These are phyloP conservation scores for Chaetomiaceae sp. DNA, from an alignment of 2,329 filamentous ascomycete genomes.

Conservation along the genomic window DNA sequence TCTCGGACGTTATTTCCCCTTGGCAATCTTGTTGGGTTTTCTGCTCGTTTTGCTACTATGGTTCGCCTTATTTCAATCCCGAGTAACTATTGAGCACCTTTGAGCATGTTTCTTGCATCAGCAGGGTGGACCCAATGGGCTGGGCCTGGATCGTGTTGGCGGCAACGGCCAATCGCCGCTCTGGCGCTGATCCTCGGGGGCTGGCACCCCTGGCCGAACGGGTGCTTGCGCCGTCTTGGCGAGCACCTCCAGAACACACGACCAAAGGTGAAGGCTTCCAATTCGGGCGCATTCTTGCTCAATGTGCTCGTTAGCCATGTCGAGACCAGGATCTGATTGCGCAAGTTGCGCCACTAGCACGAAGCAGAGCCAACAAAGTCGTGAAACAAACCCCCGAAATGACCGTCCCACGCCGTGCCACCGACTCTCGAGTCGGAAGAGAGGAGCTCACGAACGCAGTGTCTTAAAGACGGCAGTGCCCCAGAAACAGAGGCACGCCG, in stretches of 20 bases:
- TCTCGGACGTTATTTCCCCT: not conserved
- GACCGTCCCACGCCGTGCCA: not conserved
- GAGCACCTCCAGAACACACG: not conserved
- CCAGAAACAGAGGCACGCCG: not conserved
- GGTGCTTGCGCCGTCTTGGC: constrained; percentile 2
- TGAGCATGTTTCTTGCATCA: constrained; percentile 25
- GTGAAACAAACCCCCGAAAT: constrained; percentile 7
- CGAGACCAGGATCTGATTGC: not conserved
- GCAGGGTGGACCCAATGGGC: constrained; percentile 4
- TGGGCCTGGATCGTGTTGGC: not conserved
- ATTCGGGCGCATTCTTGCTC: constrained; percentile 13
- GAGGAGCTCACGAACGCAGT: not conserved
- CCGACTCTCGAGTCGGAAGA: not conserved
- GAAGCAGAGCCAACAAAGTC: not conserved
- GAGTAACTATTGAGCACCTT: constrained; percentile 24
- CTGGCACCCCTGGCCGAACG: not conserved
- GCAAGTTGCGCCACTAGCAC: not conserved
- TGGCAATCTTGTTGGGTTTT: not conserved
- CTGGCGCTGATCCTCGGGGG: not conserved
- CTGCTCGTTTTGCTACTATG: too few species aligned
- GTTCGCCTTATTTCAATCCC: not conserved
- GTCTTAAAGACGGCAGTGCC: not conserved
- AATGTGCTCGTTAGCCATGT: not conserved
- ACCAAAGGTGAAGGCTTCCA: not conserved
- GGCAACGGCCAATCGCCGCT: constrained; percentile 1